These are phyloP conservation scores for Saprolegnia diclina DNA, from an alignment of 352 stramenopile species.

Conservation along the genomic window DNA sequence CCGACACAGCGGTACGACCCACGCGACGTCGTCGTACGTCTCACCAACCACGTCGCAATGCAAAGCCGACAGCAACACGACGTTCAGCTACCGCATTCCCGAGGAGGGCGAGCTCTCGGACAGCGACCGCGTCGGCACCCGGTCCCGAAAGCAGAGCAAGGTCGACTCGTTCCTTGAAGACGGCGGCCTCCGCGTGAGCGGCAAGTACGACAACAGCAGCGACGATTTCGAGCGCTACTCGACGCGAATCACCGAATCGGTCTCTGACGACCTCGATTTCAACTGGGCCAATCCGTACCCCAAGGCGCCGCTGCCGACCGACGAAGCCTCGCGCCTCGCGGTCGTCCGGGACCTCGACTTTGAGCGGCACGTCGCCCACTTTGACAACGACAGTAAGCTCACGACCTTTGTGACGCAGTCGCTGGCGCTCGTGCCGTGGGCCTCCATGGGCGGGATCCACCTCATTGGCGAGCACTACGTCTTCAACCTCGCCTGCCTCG, in stretches of 20 bases:
- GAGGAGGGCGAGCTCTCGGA: slow-evolving; percentile 1
- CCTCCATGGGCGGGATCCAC: slow-evolving; percentile 54
- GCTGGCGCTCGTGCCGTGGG: neutral
- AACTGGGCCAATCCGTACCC: slow-evolving; percentile 74
- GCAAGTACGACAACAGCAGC: neutral
- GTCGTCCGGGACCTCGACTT: slow-evolving; percentile 44
- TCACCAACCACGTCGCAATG: slow-evolving; percentile 8
- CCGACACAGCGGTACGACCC: slow-evolving; percentile 12
- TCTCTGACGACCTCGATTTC: slow-evolving; percentile 52
- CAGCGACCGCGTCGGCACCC: neutral
- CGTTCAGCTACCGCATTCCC: slow-evolving; percentile 9
- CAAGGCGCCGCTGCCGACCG: slow-evolving; percentile 49
- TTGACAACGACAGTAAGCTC: slow-evolving; percentile 5
- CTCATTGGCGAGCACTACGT: slow-evolving; percentile 50
- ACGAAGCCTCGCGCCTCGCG: slow-evolving; percentile 42
- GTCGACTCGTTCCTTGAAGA: slow-evolving; percentile 27
- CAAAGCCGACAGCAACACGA: slow-evolving; percentile 2
- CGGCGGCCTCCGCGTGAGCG: slow-evolving; percentile 16
- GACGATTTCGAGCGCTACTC: slow-evolving; percentile 12
- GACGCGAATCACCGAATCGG: neutral
- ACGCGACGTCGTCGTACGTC: slow-evolving; percentile 14
- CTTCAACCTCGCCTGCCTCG: slow-evolving; percentile 55
- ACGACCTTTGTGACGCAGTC: slow-evolving; percentile 3
- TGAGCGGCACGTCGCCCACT: slow-evolving; percentile 42
- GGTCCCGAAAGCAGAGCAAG: neutral